A percentile compares a stretch with the other conserved stretches of the same genome.
Conservation (phyloP, 768 basidiomycete genomes). For the Trametopsis cervina region DNA sequence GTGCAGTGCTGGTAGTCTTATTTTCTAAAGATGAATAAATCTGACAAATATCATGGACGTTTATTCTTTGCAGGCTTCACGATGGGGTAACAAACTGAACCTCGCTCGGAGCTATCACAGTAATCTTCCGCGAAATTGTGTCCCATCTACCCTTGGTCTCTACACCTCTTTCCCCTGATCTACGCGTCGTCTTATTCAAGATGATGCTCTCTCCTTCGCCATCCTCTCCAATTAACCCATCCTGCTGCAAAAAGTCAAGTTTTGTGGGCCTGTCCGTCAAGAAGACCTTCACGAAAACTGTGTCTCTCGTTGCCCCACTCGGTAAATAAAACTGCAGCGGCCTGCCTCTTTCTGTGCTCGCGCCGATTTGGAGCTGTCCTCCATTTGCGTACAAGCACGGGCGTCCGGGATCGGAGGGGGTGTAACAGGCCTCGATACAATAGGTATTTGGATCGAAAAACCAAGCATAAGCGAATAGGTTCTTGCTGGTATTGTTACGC, state of each 20-base stretch:
- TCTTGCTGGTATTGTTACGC: neutral
- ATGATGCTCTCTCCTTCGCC: neutral
- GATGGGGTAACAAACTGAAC: no score
- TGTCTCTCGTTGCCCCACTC: neutral
- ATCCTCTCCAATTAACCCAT: neutral
- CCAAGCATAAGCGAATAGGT: neutral
- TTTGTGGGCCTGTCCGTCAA: neutral
- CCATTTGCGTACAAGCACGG: neutral
- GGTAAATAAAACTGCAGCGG: neutral
- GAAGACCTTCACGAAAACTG: slow-evolving; percentile 3
- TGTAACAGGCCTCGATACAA: neutral
- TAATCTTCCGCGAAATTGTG: neutral
- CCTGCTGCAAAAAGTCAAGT: neutral
- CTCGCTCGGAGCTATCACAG: neutral
- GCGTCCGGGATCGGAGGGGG: neutral
- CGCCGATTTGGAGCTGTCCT: slow-evolving; percentile 1
- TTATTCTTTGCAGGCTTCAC: no score
- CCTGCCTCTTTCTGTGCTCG: neutral
- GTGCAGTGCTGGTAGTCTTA: no score
- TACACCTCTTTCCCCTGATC: neutral
- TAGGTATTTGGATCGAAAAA: slow-evolving; percentile 4
- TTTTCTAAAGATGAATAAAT: no score
- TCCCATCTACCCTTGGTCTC: neutral
- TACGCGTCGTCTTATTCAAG: neutral
- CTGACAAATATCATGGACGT: no score